phyloP scores from a whole-genome alignment of 2,329 filamentous ascomycete species.

The Thielaviopsis populi region DNA sequence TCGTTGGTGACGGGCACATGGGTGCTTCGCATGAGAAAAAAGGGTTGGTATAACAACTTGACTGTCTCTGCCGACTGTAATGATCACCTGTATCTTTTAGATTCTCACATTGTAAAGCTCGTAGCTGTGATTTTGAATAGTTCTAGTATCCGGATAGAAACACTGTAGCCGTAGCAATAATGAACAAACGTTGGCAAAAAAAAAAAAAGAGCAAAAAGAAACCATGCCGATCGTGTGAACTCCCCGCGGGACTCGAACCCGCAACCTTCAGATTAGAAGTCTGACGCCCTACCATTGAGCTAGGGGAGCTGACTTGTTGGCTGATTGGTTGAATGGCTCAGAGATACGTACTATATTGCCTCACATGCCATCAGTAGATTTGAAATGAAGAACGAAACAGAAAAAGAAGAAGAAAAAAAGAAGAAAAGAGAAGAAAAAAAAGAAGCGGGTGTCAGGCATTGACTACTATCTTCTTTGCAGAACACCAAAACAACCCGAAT shows the following conservation, averaged over 20 bases:
- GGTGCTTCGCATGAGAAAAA: background rate
- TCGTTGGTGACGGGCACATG: constrained; percentile 9
- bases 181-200: background rate
- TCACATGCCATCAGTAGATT: too few species aligned
- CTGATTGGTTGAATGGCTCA: background rate
- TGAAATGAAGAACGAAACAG: too few species aligned
- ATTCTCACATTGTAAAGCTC: too few species aligned
- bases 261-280: constrained; percentile 18
- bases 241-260: constrained; percentile 17
- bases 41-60: too few species aligned
- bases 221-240: background rate
- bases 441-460: too few species aligned
- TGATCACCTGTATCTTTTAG: too few species aligned
- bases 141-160: too few species aligned
- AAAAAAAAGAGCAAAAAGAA: background rate
- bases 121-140: too few species aligned
- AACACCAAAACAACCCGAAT: background rate
- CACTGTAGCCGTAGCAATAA: too few species aligned
- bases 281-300: constrained; percentile 18
- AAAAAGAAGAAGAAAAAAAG: too few species aligned
- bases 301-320: constrained; percentile 8
- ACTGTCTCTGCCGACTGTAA: too few species aligned
- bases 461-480: background rate
- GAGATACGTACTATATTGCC: background rate
- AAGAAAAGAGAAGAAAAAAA: too few species aligned